Evolutionary conservation across 257 asterid genomes (phyloP), one percentile per base, ranked within the genome.

Genomic region (Nicotiana knightiana): DNA sequence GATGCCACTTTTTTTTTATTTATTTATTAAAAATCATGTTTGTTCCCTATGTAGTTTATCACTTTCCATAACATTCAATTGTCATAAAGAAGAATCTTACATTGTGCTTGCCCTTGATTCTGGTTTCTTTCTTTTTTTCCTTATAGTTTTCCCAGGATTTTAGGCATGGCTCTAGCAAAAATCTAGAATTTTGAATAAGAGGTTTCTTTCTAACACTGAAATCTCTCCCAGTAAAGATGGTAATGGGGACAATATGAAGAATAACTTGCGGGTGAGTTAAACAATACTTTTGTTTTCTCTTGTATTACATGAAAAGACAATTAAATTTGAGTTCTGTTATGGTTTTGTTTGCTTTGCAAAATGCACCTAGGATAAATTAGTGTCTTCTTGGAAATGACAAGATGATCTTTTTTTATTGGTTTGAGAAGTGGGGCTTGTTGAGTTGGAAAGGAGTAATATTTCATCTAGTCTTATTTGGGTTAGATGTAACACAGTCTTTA

Each of bases 161-260:
- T 83, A 37, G 65, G 81, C 71, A 94, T 94, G 98, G 93, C 91
- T 54, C 96, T 97, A 9, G 12, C 88, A 79, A 90, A 93, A 93
- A 84, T 83, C 92, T 35, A 87, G 93, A 86, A 94, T 88, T 35
- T 87, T 85, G 83, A 88, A 89, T 82, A 90, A 88, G 89, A 87
- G 88, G 28, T 85, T 89, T 85, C 86, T 94, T 70, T 67, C 85
- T 86, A 43, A 78, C 67, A 67, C 84, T 73, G 94, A 94, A 48
- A 93, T 85, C 12, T 93, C 96, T 82, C 94, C 93, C 71, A 83
- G 83, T 80, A 94, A 90, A 87, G 94, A 93, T 83, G 92, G 87
- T 7, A 93, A 85, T 35, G 84, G 82, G 39, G 79, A 73, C 79
- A 48, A 73, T 87, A 70, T 87, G 21, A 90, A 89, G 89, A 90